Base-by-base conservation (phyloP, 1,284 basidiomycete genomes). In the Marasmius fiardii region DNA sequence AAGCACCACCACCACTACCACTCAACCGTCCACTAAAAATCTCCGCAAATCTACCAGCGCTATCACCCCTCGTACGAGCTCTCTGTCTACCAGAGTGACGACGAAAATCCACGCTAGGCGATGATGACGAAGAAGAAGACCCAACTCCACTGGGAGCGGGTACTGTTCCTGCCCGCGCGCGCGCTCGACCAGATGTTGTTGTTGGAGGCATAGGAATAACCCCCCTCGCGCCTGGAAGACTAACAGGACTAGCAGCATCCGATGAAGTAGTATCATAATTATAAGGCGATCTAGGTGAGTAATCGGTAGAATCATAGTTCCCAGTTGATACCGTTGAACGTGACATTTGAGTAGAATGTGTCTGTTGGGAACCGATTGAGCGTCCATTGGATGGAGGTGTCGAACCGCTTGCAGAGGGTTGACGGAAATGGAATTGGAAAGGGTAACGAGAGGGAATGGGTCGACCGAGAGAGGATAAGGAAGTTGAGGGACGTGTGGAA, bases 401-500 rank as follows among this genome's bases (percentile, higher is more conserved):
- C 57, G 14, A 57, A 16, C 71, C 63, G 39, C 39, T 20, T 41
- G 16, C 37, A 14, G 68, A 63, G 26, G 82, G 82, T 6, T 77
- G 76, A 23, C 83, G 79, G 71, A 82, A 81, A 56, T 81, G 76
- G 71, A 82, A 81, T 56, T 81, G 76, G 76, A 90, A 88, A 4
- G 86, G 88, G 65, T 87, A 88, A 1, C 85, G 79, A 4, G 85
- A 83, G 18, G 71, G 67, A 51, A 92, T 74, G 0, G 88, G 89
- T 18, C 86, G 84, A 1, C 89, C 90, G 5, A 92, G 78, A 62
- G 85, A 88, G 4, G 88, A 90, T 81, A 92, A 82, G 3, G 88
- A 91, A n/a, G 81, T 86, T 3, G 87, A 89, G 1, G 81, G 84
- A 28, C 83, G 79, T 23, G 51, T 54, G 12, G 55, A 57, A 37